Conservation (phyloP, 2,329 filamentous ascomycete genomes). For the Chaetomiaceae sp. region DNA sequence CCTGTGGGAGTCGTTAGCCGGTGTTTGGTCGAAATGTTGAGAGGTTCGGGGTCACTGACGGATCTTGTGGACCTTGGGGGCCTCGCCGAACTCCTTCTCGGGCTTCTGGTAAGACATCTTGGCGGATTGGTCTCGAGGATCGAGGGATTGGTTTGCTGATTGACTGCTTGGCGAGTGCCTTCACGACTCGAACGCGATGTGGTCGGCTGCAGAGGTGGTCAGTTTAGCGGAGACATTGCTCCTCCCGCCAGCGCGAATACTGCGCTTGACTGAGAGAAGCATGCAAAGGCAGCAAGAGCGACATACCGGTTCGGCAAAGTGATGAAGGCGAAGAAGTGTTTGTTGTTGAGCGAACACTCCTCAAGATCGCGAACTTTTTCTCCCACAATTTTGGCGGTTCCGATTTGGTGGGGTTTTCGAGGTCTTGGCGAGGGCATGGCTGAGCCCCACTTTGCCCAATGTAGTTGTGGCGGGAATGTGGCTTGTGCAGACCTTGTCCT, state of each 20-base stretch:
- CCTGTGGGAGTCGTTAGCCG: constrained; percentile 20
- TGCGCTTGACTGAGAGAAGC: background rate
- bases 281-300: too few relatives aligned
- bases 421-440: constrained; percentile 19
- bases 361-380: constrained; percentile 19
- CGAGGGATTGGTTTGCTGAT: constrained; percentile 19
- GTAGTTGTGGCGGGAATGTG: constrained; percentile 13
- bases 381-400: constrained; percentile 11
- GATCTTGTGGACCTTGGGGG: constrained; percentile 46
- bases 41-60: background rate
- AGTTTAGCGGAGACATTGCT: background rate
- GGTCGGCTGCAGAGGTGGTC: constrained; percentile 6
- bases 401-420: constrained; percentile 14
- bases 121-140: constrained; percentile 33
- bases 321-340: constrained; percentile 25
- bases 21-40: background rate
- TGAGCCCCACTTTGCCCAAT: constrained; percentile 6
- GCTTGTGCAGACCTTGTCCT: background rate
- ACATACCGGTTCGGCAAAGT: constrained; percentile 29
- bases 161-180: constrained; percentile 37
- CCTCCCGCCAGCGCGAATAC: background rate
- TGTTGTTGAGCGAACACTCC: constrained; percentile 3
- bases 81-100: constrained; percentile 90
- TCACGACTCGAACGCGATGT: constrained; percentile 74
- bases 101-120: constrained; percentile 93